Evolutionary conservation across 371 early-diverging fungal species (phyloP).

Genomic region (Nematocida sp.): DNA sequence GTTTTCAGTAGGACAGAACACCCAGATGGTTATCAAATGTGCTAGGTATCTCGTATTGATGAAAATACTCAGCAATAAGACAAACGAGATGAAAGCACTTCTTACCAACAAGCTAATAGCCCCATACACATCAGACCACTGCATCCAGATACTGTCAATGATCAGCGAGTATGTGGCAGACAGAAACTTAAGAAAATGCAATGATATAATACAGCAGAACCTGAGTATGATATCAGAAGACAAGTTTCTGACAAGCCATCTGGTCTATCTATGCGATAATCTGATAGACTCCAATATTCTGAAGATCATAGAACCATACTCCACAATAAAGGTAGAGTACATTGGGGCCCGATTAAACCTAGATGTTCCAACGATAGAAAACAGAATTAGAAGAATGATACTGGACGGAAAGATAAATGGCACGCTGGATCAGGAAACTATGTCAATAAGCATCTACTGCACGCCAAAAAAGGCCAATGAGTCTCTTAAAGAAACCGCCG

Average conservation of each 20-base stretch:
- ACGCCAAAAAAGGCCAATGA: not conserved
- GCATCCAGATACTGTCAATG: conserved; percentile 52
- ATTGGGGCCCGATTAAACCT: conserved; percentile 81
- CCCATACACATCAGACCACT: conserved; percentile 29
- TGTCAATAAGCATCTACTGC: conserved; percentile 35
- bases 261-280: conserved; percentile 70
- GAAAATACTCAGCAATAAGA: conserved; percentile 58
- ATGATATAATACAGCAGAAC: conserved; percentile 50
- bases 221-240: conserved; percentile 44
- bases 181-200: conserved; percentile 52
- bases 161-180: conserved; percentile 46
- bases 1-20: conserved; percentile 55
- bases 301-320: conserved; percentile 93
- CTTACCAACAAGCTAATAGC: conserved; percentile 51
- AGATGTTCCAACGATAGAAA: conserved; percentile 78
- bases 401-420: conserved; percentile 85
- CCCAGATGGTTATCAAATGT: conserved; percentile 41
- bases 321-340: conserved; percentile 83
- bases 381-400: conserved; percentile 88
- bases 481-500: conserved; percentile 5
- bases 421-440: conserved; percentile 85
- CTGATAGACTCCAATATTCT: conserved; percentile 85
- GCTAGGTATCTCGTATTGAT: conserved; percentile 61
- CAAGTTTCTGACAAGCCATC: conserved; percentile 59
- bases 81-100: conserved; percentile 54